Conservation (phyloP, 352 stramenopile genomes). For the Aphanomyces invadans region DNA sequence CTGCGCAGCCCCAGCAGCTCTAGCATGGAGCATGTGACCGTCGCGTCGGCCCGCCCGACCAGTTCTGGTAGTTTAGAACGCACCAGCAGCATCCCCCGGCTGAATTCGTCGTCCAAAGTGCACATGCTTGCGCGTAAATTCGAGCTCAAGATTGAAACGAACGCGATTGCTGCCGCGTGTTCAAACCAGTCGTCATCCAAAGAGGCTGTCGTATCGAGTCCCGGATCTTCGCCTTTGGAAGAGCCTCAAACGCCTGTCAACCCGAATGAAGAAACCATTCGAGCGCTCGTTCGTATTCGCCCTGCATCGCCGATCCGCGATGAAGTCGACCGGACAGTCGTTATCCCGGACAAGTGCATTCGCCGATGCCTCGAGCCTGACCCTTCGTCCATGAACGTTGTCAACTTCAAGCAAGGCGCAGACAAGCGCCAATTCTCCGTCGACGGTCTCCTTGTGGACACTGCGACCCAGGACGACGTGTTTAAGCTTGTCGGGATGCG, state of each 20-base stretch:
- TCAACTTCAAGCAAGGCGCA: constrained; percentile 37
- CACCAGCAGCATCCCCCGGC: neutral
- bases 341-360: neutral
- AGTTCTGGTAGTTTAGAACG: neutral
- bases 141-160: constrained; percentile 18
- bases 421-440: constrained; percentile 79
- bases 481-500: constrained; percentile 66
- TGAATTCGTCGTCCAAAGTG: constrained; percentile 8
- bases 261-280: constrained; percentile 45
- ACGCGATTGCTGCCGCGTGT: neutral
- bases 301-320: constrained; percentile 26
- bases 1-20: neutral
- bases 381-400: constrained; percentile 46
- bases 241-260: neutral
- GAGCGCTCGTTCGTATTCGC: constrained; percentile 60
- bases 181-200: neutral
- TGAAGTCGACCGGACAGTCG: neutral
- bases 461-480: constrained; percentile 66
- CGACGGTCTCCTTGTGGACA: constrained; percentile 67
- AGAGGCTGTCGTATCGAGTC: neutral
- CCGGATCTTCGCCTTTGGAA: neutral
- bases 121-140: neutral
- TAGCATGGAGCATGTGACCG: neutral
- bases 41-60: neutral
- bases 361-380: constrained; percentile 13